Percentiles rank a stretch among this genome's conserved stretches.
These are phyloP conservation scores for Cystobasidiaceae sp. DNA, from an alignment of 1,284 basidiomycete genomes.

Conservation along the genomic window DNA sequence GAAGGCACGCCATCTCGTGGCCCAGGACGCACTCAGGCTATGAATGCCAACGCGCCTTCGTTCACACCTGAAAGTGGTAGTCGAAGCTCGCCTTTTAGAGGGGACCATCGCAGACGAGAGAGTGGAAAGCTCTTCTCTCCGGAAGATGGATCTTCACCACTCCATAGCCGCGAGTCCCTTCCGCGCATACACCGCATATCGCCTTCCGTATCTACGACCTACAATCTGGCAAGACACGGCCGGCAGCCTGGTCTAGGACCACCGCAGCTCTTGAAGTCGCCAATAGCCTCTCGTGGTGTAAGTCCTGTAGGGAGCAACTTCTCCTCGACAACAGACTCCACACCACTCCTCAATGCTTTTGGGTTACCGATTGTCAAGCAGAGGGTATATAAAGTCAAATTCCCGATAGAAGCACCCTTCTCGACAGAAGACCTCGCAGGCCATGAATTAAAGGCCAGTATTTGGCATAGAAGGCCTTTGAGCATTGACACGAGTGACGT, in stretches of 20 bases:
- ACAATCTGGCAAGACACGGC: too few relatives aligned
- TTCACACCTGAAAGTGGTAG: too few relatives aligned
- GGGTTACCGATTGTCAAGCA: conserved; percentile 6
- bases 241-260: too few relatives aligned
- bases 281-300: neutral
- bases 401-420: conserved; percentile 4
- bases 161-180: neutral
- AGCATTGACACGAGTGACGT: neutral
- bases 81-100: too few relatives aligned
- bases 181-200: conserved; percentile 2
- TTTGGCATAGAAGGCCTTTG: neutral
- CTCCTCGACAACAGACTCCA: neutral
- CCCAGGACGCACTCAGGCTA: too few relatives aligned
- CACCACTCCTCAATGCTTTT: conserved; percentile 7
- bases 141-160: neutral
- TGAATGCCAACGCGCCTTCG: too few relatives aligned
- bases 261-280: neutral
- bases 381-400: conserved; percentile 18
- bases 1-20: too few relatives aligned
- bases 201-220: conserved; percentile 4
- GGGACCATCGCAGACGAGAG: neutral
- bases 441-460: neutral
- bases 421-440: neutral
- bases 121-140: neutral
- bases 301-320: conserved; percentile 27